These are phyloP conservation scores for Sapria himalayana DNA, from an alignment of 345 rosid species.

Conservation along the genomic window DNA sequence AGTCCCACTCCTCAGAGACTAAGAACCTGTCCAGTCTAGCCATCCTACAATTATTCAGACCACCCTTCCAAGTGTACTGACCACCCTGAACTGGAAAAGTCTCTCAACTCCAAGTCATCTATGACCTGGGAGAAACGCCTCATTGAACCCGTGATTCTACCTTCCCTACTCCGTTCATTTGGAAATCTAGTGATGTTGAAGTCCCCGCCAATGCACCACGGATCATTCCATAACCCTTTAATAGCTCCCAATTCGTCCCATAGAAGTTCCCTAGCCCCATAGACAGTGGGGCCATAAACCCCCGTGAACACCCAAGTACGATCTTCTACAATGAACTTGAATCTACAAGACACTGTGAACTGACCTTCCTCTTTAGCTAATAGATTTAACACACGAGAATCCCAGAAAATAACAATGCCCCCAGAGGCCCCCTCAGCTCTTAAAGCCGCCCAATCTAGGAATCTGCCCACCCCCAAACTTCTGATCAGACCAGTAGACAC, in stretches of 20 bases:
- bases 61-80: too few relatives aligned
- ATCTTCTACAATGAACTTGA: neutral
- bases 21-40: neutral
- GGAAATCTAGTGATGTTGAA: neutral
- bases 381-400: neutral
- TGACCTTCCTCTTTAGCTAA: neutral
- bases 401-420: neutral
- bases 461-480: neutral
- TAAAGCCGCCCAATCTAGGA: neutral
- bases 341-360: neutral
- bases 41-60: neutral
- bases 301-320: neutral
- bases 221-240: neutral
- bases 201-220: neutral
- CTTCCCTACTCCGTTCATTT: neutral
- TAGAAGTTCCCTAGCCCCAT: neutral
- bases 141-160: neutral
- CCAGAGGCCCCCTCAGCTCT: neutral
- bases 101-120: neutral
- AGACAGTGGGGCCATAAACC: neutral
- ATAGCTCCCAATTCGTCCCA: neutral
- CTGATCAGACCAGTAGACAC: neutral
- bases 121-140: neutral
- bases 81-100: too few relatives aligned
- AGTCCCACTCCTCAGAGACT: neutral